Conservation (phyloP, 495 filamentous ascomycete species). For the Alectoria sarmentosa region DNA sequence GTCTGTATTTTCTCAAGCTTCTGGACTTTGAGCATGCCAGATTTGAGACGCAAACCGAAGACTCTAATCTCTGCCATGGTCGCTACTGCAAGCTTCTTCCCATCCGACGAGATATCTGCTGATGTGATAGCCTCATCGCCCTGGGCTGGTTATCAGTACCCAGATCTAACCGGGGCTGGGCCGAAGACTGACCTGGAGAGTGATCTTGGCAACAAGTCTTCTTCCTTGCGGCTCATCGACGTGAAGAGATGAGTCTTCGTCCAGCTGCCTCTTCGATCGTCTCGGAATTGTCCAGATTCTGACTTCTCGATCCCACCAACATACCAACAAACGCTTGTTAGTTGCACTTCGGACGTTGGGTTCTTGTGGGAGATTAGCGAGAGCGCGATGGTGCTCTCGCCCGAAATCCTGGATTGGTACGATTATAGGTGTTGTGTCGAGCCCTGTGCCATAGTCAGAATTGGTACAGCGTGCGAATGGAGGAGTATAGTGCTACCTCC, state of each 20-base stretch:
- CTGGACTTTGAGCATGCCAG: constrained; percentile 53
- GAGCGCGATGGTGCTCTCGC: constrained; percentile 68
- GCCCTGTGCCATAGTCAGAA: constrained; percentile 47
- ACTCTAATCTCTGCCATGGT: constrained; percentile 72
- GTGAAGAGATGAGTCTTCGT: neutral
- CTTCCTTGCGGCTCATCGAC: constrained; percentile 22
- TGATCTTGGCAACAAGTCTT: constrained; percentile 31
- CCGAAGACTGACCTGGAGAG: constrained; percentile 26
- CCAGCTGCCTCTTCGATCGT: neutral
- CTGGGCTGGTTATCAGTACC: constrained; percentile 30
- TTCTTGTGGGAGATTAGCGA: constrained; percentile 74
- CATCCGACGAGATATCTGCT: constrained; percentile 64
- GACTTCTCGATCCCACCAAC: constrained; percentile 89
- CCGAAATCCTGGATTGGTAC: constrained; percentile 73
- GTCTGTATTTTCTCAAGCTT: constrained; percentile 64
- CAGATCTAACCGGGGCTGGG: constrained; percentile 46
- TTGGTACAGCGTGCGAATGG: neutral
- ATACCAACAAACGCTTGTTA: constrained; percentile 65
- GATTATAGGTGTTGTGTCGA: constrained; percentile 75
- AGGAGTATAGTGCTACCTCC: constrained; percentile 55
- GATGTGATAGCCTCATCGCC: constrained; percentile 85
- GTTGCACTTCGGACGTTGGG: constrained; percentile 63
- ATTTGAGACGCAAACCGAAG: constrained; percentile 55
- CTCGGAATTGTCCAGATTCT: constrained; percentile 60
- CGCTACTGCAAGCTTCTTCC: constrained; percentile 66